Conservation (phyloP, 495 filamentous ascomycete genomes). For the Penicillium canariense region DNA sequence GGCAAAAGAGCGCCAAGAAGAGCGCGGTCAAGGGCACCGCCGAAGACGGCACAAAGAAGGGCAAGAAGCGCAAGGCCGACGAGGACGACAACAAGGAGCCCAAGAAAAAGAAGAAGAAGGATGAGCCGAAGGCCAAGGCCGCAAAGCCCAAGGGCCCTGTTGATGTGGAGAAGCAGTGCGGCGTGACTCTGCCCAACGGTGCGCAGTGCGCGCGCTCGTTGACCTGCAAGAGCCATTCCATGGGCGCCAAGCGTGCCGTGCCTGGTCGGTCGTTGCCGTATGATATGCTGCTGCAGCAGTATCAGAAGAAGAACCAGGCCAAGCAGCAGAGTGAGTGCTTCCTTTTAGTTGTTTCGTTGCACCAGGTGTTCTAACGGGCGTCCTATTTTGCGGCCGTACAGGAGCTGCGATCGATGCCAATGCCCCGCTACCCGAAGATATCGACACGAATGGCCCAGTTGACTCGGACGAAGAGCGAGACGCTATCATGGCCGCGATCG, state of each 20-base stretch:
- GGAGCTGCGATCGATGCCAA: constrained; percentile 92
- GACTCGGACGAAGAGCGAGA: constrained; percentile 94
- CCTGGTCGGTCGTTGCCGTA: constrained; percentile 89
- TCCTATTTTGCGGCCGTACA: constrained; percentile 31
- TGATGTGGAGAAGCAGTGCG: constrained; percentile 96
- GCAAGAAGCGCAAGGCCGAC: constrained; percentile 93
- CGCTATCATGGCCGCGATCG: constrained; percentile 79
- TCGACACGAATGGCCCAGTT: constrained; percentile 69
- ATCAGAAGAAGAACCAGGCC: constrained; percentile 99
- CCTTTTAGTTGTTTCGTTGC: not conserved
- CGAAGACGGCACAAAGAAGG: constrained; percentile 62
- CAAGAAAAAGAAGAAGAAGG: constrained; percentile 94
- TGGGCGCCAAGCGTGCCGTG: constrained; percentile 92
- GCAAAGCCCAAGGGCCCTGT: constrained; percentile 93
- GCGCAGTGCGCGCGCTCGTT: constrained; percentile 86
- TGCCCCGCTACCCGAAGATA: constrained; percentile 83
- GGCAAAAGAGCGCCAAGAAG: constrained; percentile 69
- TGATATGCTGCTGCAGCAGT: constrained; percentile 87
- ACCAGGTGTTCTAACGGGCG: constrained; percentile 8
- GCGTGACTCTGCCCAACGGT: constrained; percentile 80
- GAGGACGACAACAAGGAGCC: constrained; percentile 66
- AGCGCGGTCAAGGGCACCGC: constrained; percentile 63
- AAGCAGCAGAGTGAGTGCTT: constrained; percentile 81
- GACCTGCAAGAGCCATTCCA: constrained; percentile 95
- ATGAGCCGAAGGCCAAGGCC: constrained; percentile 79